Conservation (phyloP, 345 rosid species). For the Luvunga scandens region DNA sequence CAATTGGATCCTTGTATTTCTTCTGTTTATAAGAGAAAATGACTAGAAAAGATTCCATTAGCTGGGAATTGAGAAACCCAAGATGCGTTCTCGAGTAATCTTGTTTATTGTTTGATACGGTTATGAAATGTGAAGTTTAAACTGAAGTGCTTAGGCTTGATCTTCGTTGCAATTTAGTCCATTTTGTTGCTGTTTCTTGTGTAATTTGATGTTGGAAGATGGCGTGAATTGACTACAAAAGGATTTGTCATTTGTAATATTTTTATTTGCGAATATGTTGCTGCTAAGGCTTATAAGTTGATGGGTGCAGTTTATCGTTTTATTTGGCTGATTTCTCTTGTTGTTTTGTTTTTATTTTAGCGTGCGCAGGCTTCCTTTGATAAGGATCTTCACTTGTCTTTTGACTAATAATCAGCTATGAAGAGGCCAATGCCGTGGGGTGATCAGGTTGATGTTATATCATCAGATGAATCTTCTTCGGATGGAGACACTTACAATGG, state of each 20-base stretch:
- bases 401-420: conserved; percentile 26
- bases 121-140: neutral
- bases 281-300: neutral
- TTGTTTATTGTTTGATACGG: neutral
- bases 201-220: neutral
- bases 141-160: neutral
- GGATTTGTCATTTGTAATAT: neutral
- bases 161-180: neutral
- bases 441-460: conserved; percentile 48
- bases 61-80: neutral
- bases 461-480: conserved; percentile 54
- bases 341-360: neutral
- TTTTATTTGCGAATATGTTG: neutral
- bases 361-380: neutral
- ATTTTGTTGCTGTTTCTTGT: neutral
- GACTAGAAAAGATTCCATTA: neutral
- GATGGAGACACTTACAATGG: conserved; percentile 36
- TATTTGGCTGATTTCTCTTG: neutral
- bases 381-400: neutral
- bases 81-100: neutral
- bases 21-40: neutral
- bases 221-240: neutral
- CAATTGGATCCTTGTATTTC: neutral
- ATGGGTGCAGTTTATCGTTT: neutral
- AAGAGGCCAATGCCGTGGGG: conserved; percentile 49